A percentile compares a stretch with the other conserved stretches of the same genome.
Evolutionary conservation across 371 early-diverging fungal genomes (phyloP).

Genomic region (Apophysomyces ossiformis): DNA sequence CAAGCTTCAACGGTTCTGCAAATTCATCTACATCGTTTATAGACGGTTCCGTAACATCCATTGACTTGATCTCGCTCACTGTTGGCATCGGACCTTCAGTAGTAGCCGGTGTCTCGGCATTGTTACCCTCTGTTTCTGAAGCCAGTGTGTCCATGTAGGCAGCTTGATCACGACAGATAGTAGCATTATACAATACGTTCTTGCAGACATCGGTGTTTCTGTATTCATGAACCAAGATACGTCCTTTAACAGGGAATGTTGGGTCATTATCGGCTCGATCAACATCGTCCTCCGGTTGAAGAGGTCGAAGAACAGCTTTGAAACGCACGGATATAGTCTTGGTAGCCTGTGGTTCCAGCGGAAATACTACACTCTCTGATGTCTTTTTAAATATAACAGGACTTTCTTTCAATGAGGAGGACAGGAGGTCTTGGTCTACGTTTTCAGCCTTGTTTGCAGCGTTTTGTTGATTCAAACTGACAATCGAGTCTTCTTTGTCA

Average conservation of each 20-base stretch:
- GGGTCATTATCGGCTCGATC: slow-evolving; percentile 4
- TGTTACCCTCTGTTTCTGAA: slow-evolving; percentile 22
- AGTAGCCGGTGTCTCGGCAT: slow-evolving; percentile 11
- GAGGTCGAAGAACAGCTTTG: slow-evolving; percentile 49
- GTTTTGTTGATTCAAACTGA: slow-evolving; percentile 5
- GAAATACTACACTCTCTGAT: slow-evolving; percentile 75
- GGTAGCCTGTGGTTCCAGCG: slow-evolving; percentile 74
- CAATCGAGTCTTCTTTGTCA: slow-evolving; percentile 26
- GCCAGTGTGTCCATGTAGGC: slow-evolving; percentile 42
- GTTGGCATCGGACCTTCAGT: background rate
- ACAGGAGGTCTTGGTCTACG: background rate
- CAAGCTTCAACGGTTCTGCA: slow-evolving; percentile 43
- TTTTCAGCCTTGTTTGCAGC: slow-evolving; percentile 13
- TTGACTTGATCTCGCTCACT: background rate
- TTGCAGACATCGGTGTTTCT: slow-evolving; percentile 91
- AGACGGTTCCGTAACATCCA: background rate
- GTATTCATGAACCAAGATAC: slow-evolving; percentile 84
- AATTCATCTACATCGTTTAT: slow-evolving; percentile 10
- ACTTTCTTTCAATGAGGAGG: slow-evolving; percentile 27
- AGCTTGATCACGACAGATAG: slow-evolving; percentile 49
- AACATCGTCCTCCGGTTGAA: slow-evolving; percentile 21
- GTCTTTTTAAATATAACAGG: slow-evolving; percentile 64
- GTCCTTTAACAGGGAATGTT: slow-evolving; percentile 47
- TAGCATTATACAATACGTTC: slow-evolving; percentile 64
- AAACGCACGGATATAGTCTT: slow-evolving; percentile 70